phyloP scores from a whole-genome alignment of 345 rosid species.

The Sisymbrium irio region DNA sequence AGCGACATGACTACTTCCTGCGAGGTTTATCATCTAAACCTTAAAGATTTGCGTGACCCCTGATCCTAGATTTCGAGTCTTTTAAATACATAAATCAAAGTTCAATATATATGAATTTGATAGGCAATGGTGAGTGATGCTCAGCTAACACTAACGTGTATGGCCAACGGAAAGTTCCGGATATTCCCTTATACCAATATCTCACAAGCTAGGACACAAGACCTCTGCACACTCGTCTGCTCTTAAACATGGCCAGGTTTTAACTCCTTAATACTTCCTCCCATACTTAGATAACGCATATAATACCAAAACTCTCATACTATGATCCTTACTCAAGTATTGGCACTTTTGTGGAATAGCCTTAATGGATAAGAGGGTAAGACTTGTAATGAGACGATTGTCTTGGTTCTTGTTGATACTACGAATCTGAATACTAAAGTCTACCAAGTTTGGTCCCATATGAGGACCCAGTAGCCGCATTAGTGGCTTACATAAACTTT shows the following conservation, averaged over 20 bases:
- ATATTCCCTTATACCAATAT: slow-evolving; percentile 61
- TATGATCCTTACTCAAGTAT: background rate
- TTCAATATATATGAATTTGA: slow-evolving; percentile 12
- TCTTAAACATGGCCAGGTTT: slow-evolving; percentile 30
- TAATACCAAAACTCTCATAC: slow-evolving; percentile 9
- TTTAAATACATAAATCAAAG: background rate
- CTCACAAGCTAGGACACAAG: slow-evolving; percentile 53
- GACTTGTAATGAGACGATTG: slow-evolving; percentile 9
- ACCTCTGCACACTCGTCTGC: slow-evolving; percentile 79
- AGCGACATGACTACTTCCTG: slow-evolving; percentile 58
- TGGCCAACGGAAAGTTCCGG: slow-evolving; percentile 60
- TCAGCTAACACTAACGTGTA: slow-evolving; percentile 67
- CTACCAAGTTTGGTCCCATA: slow-evolving; percentile 21
- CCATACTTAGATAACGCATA: slow-evolving; percentile 13
- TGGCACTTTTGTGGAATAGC: background rate
- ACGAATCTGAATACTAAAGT: slow-evolving; percentile 22
- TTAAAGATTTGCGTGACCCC: background rate
- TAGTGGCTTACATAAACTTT: slow-evolving; percentile 24
- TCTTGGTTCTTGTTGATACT: slow-evolving; percentile 17
- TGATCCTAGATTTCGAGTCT: background rate
- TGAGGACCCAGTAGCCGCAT: slow-evolving; percentile 23
- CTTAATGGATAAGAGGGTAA: background rate
- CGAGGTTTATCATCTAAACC: slow-evolving; percentile 44
- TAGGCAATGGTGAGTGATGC: slow-evolving; percentile 57
- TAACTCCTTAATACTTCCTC: slow-evolving; percentile 2